Percentiles rank a stretch among this genome's conserved stretches.
These are phyloP conservation scores for Coemansia sp. DNA, from an alignment of 192 early-diverging fungal genomes.

Conservation along the genomic window DNA sequence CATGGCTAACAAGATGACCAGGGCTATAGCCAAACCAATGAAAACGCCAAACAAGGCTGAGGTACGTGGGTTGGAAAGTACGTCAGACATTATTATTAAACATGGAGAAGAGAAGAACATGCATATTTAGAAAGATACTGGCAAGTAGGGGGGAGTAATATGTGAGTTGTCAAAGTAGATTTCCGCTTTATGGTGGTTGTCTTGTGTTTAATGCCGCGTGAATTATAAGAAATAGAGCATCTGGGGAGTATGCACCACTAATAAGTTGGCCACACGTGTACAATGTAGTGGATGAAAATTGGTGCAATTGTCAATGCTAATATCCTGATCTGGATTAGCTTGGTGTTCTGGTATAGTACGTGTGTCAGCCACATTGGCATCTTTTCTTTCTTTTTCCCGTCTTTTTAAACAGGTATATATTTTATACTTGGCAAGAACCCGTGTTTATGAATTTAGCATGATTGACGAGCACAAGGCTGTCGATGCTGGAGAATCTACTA, in stretches of 20 bases:
- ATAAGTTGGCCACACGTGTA: neutral
- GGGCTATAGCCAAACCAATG: neutral
- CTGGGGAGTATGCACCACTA: neutral
- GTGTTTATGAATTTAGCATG: neutral
- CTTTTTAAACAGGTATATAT: too few relatives aligned
- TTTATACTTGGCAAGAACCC: too few relatives aligned
- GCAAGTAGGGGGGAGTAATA: neutral
- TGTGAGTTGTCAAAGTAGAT: neutral
- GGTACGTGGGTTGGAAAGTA: neutral
- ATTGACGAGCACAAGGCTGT: neutral
- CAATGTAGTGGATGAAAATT: neutral
- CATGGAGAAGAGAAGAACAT: neutral
- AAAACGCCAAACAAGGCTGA: constrained; percentile 9
- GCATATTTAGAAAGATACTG: neutral
- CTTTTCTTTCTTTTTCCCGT: too few relatives aligned
- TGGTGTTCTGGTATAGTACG: neutral
- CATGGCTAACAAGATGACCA: neutral
- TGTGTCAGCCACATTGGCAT: neutral
- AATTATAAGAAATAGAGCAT: neutral
- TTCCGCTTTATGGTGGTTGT: neutral
- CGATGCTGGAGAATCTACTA: neutral
- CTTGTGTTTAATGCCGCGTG: neutral
- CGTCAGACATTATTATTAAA: neutral
- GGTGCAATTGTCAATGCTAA: neutral
- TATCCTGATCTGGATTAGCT: neutral